Base-by-base conservation (phyloP, 495 filamentous ascomycete species). In the Aspergillus wentii region DNA sequence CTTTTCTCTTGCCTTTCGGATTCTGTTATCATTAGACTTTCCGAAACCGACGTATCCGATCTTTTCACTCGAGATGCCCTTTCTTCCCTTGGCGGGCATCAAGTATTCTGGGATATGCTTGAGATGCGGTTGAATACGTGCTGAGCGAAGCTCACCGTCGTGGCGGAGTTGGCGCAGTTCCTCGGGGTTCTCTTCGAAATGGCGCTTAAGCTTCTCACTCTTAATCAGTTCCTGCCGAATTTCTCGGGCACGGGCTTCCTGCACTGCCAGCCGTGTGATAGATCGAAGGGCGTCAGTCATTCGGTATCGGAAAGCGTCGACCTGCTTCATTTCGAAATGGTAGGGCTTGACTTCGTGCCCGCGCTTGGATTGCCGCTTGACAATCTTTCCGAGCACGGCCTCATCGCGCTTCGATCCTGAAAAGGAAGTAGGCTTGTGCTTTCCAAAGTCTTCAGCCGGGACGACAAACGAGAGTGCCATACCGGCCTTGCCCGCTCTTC, bases 101-200 rank as follows among this genome's bases (percentile, higher is more conserved):
- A 99, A 62, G 62, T 99, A 99, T 17, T 94, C 88, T 0, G 92
- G 92, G 2, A 99, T 86, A 66, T 97, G 89, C 62, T 86, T 94
- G 40, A 99, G 62, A 72, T 99, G 94, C 8, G 82, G 73, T 63
- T 95, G 88, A 19, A 89, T 73, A 46, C 85, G 72, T 4, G 85
- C 83, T 15, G 81, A 73, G 43, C 87, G 79, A 30, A 92, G 63
- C 59, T 95, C 92, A 8, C 80, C 83, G 56, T 99, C 94, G 54
- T 99, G 92, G 18, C 92, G 74, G 35, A 99, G 69, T 55, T 92
- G 85, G 15, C 81, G 74, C 28, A 96, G 64, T 53, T 96, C 90
- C 6, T 80, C 79, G 0, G 92, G 92, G 58, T 97, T 96, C 62
- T 99, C 92, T 54, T 97, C 92, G 53, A 96, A 97, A 65, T 95